Evolutionary conservation across 1,284 basidiomycete genomes (phyloP), one percentile per base, ranked within the genome.

Genomic region (Moesziomyces sp.): DNA sequence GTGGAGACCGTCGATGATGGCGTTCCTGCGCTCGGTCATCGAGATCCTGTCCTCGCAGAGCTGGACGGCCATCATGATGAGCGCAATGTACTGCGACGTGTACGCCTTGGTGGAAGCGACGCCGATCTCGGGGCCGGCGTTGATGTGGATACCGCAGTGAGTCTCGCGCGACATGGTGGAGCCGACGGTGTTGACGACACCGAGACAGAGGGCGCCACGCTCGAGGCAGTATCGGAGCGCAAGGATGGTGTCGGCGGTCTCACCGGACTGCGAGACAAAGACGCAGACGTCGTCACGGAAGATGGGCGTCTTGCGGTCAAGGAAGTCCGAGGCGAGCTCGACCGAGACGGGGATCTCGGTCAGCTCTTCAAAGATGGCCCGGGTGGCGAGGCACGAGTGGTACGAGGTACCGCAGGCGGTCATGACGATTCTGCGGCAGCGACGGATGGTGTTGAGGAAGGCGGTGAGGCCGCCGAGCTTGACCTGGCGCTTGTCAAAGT

Each of bases 71-170:
- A 99, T 97, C 92, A 99, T 96, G 86, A 98, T 87, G 56, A 99
- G 89, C 3, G 96, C 97, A 78, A 99, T 95, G 88, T 98, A 99
- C 87, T 99, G 96, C 52, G 95, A 98, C 3, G 96, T 99, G 87
- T 99, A 99, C 3, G 97, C 97, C 90, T 99, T 99, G 74, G 97
- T 99, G n/a, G 95, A 98, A 7, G 97, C 97, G 70, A 99, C 97
- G 89, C 97, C 96, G 73, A 99, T 96, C 87, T 99, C 96, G 68
- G 96, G 96, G 46, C 96, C 96, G 80, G 97, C 96, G 84, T 99
- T 99, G 87, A 99, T 99, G 88, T 99, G 96, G 61, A 99, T 91
- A 92, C 97, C 97, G 79, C 94, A 97, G 88, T 99, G 97, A 18
- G 95, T 96, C 87, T 98, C 95, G 80, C 96, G 92, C 59, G 96